phyloP scores from a whole-genome alignment of 805 yeast genomes.

The Wickerhamiella sergipiensis region DNA sequence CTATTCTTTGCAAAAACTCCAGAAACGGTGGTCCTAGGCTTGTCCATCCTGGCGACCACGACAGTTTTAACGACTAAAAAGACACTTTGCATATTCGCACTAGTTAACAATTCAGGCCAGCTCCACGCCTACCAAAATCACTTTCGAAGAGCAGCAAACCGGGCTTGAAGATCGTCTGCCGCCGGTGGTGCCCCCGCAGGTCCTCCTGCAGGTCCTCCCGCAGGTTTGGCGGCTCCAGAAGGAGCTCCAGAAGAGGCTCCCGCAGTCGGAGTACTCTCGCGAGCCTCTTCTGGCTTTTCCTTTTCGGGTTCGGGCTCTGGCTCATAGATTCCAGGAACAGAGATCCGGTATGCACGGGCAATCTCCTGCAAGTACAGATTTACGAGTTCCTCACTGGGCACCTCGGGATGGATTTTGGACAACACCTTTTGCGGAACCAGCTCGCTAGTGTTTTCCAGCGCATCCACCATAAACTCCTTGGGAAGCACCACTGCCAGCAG shows the following conservation, averaged over 20 bases:
- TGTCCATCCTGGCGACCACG: too few relatives aligned
- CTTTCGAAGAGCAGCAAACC: conserved; percentile 17
- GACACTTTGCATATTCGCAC: too few relatives aligned
- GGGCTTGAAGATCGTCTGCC: conserved; percentile 17
- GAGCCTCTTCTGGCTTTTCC: conserved; percentile 10
- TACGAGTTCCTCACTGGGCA: conserved; percentile 56
- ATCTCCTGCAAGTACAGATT: conserved; percentile 62
- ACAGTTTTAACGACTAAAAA: too few relatives aligned
- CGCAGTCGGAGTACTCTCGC: too few relatives aligned
- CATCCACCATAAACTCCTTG: conserved; percentile 44
- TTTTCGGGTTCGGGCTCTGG: conserved; percentile 22
- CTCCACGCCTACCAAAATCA: too few relatives aligned
- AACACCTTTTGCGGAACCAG: conserved; percentile 57
- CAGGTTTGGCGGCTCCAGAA: too few relatives aligned
- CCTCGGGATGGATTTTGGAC: conserved; percentile 46
- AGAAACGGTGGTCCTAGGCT: conserved; percentile 12
- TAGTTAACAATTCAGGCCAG: too few relatives aligned
- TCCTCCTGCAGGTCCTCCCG: too few relatives aligned
- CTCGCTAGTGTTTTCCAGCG: conserved; percentile 36
- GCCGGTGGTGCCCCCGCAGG: conserved; percentile 19
- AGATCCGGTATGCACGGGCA: conserved; percentile 64
- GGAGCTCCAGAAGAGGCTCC: too few relatives aligned
- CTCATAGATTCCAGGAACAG: conserved; percentile 41
- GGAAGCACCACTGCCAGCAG: conserved; percentile 52
- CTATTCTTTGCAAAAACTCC: conserved; percentile 17